Percentiles rank a stretch among this genome's conserved stretches.
Evolutionary conservation across 2,329 filamentous ascomycete species (phyloP).

Genomic region (Lachnellula occidentalis): DNA sequence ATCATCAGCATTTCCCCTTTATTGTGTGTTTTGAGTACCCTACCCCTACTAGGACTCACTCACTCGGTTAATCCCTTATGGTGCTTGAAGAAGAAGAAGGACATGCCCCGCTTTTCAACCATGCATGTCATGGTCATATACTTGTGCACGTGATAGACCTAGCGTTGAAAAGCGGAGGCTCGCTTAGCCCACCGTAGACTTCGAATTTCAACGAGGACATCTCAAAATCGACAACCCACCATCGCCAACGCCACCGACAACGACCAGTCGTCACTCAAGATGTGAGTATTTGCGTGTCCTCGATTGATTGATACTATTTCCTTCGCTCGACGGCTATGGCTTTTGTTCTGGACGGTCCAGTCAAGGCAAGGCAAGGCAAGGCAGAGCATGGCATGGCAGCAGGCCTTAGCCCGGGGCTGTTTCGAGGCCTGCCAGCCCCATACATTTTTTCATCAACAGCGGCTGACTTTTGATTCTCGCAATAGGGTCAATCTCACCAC

Average conservation of each 20-base stretch:
- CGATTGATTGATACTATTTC: background rate
- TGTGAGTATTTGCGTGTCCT: conserved; percentile 22
- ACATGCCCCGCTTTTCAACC: too few species aligned
- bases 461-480: conserved; percentile 27
- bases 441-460: conserved; percentile 9
- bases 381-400: too few species aligned
- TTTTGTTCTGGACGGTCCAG: too few species aligned
- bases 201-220: conserved; percentile 1
- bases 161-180: too few species aligned
- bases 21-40: too few species aligned
- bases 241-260: conserved; percentile 29
- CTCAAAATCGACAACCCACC: conserved; percentile 25
- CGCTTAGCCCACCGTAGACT: background rate
- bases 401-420: background rate
- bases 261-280: conserved; percentile 27
- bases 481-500: conserved; percentile 98
- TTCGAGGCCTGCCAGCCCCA: conserved; percentile 9
- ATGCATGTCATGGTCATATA: too few species aligned
- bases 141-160: background rate
- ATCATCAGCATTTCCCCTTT: too few species aligned
- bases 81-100: too few species aligned
- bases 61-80: too few species aligned
- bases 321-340: too few species aligned
- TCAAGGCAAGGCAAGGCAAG: background rate
- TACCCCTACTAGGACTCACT: too few species aligned